phyloP scores from a whole-genome alignment of 1,284 basidiomycete genomes.

The Baeospora myosura region DNA sequence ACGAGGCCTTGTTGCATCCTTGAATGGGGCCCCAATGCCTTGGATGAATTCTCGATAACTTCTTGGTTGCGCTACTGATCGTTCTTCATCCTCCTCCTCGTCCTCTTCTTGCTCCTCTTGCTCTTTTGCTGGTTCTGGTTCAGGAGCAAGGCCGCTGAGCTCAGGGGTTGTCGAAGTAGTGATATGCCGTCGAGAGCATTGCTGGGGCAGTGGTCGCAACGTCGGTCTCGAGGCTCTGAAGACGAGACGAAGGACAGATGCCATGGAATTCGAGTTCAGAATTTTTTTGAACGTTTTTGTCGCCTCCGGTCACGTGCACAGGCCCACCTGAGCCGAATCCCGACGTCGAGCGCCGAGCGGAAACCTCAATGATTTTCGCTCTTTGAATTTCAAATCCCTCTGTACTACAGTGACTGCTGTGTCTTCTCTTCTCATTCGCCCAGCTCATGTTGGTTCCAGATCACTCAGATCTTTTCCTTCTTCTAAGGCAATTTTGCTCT shows the following conservation, averaged over 20 bases:
- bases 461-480: conserved; percentile 27
- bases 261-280: conserved; percentile 22
- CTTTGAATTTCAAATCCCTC: background rate
- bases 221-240: conserved; percentile 18
- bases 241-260: conserved; percentile 24
- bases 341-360: too few relatives aligned
- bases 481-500: conserved; percentile 50
- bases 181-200: conserved; percentile 19
- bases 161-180: conserved; percentile 18
- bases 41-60: conserved; percentile 24
- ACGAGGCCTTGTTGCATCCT: conserved; percentile 32
- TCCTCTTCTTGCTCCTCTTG: conserved; percentile 14
- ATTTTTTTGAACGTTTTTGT: conserved; percentile 17
- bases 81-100: conserved; percentile 11
- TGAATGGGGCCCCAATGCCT: conserved; percentile 29
- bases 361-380: too few relatives aligned
- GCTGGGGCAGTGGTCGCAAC: conserved; percentile 19
- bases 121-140: conserved; percentile 18
- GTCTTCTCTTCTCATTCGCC: background rate
- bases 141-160: conserved; percentile 19
- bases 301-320: too few relatives aligned
- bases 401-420: too few relatives aligned
- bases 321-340: too few relatives aligned
- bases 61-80: background rate
- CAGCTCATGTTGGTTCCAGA: conserved; percentile 2